Percentiles rank a stretch among this genome's conserved stretches.
phyloP scores from a whole-genome alignment of 805 yeast genomes.

The Sporopachydermia lactativora region DNA sequence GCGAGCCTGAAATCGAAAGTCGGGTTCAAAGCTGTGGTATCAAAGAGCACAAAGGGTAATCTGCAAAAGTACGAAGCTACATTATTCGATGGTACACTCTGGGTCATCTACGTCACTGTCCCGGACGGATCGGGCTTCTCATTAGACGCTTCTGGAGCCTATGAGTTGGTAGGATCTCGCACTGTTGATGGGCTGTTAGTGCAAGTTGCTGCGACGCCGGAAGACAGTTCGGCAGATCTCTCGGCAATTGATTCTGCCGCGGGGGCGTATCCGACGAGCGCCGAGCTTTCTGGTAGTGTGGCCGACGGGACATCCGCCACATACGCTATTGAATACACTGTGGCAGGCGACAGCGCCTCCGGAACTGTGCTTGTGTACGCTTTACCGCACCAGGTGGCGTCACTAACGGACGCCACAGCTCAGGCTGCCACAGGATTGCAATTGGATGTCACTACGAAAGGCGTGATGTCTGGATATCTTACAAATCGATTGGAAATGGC shows the following conservation, averaged over 20 bases:
- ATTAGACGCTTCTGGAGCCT: conserved; percentile 21
- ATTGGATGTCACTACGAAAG: conserved; percentile 35
- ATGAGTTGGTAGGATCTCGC: conserved; percentile 23
- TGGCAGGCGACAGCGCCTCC: conserved; percentile 33
- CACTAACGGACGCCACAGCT: conserved; percentile 19
- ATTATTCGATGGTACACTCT: conserved; percentile 26
- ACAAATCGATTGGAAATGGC: conserved; percentile 24
- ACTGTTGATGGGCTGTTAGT: conserved; percentile 26
- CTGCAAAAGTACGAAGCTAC: conserved; percentile 26
- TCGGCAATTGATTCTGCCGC: conserved; percentile 49
- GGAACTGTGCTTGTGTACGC: conserved; percentile 35
- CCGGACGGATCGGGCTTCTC: conserved; percentile 21
- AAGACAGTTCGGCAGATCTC: conserved; percentile 21
- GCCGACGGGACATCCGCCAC: conserved; percentile 30
- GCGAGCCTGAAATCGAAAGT: conserved; percentile 31
- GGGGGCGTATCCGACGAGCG: conserved; percentile 46
- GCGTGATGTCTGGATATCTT: conserved; percentile 32
- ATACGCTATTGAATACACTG: conserved; percentile 34
- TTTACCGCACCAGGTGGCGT: conserved; percentile 36
- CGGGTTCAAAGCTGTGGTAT: conserved; percentile 28
- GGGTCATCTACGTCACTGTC: conserved; percentile 38
- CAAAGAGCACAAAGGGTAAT: conserved; percentile 17
- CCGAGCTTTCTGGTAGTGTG: conserved; percentile 31
- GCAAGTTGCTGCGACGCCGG: conserved; percentile 38
- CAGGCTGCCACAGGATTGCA: conserved; percentile 26